Conservation (phyloP, 179 eudicot genomes). For the Kewa caespitosa region DNA sequence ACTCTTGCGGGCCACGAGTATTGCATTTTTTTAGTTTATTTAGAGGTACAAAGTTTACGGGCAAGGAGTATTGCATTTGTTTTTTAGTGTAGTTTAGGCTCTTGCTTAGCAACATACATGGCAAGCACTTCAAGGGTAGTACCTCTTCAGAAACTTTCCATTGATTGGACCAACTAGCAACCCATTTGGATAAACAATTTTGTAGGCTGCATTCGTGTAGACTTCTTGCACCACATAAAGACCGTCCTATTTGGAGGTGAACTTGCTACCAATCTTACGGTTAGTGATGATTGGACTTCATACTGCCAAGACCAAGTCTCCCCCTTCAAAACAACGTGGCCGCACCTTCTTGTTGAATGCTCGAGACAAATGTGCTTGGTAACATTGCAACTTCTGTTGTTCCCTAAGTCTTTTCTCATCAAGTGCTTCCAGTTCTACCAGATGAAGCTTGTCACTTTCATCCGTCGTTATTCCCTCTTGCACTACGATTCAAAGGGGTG, state of each 20-base stretch:
- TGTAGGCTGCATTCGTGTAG: slow-evolving; percentile 6
- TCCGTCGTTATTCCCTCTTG: slow-evolving; percentile 24
- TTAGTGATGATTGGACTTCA: not conserved
- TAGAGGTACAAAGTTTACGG: too few species aligned
- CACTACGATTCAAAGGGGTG: not conserved
- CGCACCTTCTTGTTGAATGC: slow-evolving; percentile 13
- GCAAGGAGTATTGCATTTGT: too few species aligned
- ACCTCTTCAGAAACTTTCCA: too few species aligned
- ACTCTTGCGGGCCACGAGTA: too few species aligned
- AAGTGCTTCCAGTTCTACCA: slow-evolving; percentile 2
- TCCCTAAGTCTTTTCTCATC: slow-evolving; percentile 11
- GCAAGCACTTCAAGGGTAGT: too few species aligned
- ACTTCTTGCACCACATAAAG: slow-evolving; percentile 13
- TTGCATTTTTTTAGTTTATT: too few species aligned
- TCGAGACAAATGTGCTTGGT: slow-evolving; percentile 4
- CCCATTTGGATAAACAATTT: slow-evolving; percentile 3
- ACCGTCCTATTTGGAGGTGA: slow-evolving; percentile 17
- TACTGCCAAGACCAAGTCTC: not conserved
- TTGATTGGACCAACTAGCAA: too few species aligned
- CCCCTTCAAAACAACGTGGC: not conserved
- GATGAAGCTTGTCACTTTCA: slow-evolving; percentile 14
- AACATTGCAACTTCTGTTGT: slow-evolving; percentile 13
- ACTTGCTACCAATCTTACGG: slow-evolving; percentile 10
- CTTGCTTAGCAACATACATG: too few species aligned
- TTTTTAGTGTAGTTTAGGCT: too few species aligned